These are phyloP conservation scores for Lasiosphaeria miniovina DNA, from an alignment of 495 filamentous ascomycete genomes.

Conservation along the genomic window DNA sequence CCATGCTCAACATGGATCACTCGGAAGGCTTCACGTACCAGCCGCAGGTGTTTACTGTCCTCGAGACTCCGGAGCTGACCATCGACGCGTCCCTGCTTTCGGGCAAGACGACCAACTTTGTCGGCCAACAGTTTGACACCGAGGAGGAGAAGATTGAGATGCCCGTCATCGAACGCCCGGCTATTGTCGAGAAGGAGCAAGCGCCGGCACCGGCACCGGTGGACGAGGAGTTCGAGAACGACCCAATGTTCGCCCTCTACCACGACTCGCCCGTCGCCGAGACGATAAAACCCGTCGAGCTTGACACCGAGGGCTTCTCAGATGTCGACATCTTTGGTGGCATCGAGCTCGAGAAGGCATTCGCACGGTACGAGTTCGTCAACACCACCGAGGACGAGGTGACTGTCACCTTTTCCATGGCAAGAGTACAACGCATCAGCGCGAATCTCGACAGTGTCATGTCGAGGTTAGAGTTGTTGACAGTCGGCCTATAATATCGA, in stretches of 20 bases:
- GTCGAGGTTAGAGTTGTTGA: slow-evolving; percentile 39
- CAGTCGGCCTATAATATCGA: slow-evolving; percentile 30
- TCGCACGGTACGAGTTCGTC: slow-evolving; percentile 57
- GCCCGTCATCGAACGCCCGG: slow-evolving; percentile 44
- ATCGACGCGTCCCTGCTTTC: slow-evolving; percentile 61
- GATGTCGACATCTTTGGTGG: slow-evolving; percentile 51
- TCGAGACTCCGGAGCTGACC: slow-evolving; percentile 66
- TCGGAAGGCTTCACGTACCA: slow-evolving; percentile 61
- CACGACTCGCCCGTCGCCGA: slow-evolving; percentile 43
- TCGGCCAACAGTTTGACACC: slow-evolving; percentile 34
- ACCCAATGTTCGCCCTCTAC: slow-evolving; percentile 60
- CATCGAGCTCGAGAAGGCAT: slow-evolving; percentile 56
- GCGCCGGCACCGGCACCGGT: slow-evolving; percentile 28
- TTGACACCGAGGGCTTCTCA: slow-evolving; percentile 33
- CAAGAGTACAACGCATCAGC: slow-evolving; percentile 39
- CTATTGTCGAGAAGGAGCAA: slow-evolving; percentile 31
- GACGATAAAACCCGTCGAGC: slow-evolving; percentile 12
- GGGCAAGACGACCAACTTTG: slow-evolving; percentile 59
- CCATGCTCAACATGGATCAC: slow-evolving; percentile 53
- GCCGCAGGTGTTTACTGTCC: slow-evolving; percentile 75
- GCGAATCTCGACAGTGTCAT: slow-evolving; percentile 38
- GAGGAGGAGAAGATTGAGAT: slow-evolving; percentile 52
- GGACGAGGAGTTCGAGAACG: slow-evolving; percentile 34
- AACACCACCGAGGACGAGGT: slow-evolving; percentile 48
- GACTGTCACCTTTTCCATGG: slow-evolving; percentile 32